Base-by-base conservation (phyloP, 108 stramenopile species). In the Nitzschia inconspicua region DNA sequence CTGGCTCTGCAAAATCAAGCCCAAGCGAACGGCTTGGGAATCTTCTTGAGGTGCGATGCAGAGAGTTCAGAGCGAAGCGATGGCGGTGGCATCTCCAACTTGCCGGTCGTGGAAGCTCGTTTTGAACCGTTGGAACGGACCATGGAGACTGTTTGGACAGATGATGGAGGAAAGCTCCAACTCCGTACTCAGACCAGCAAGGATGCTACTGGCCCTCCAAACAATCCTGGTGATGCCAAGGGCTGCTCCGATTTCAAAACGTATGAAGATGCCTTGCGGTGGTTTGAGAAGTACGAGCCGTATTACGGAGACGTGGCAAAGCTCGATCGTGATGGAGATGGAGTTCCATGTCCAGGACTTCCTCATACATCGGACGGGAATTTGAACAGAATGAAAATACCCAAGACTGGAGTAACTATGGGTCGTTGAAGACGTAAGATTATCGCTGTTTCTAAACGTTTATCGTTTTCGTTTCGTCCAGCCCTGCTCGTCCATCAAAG, bases 311-410 rank as follows among this genome's bases (percentile, higher is more conserved):
- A 83, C 61, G 77, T 80, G 3, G 85, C 79, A 11, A 75, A 72
- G 44, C 60, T 86, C 26, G 85, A 86, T 68, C 68, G 82, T 11
- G 76, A 86, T 65, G 60, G 66, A 1, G 85, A 86, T 57, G 85
- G 85, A 8, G 60, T 86, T 39, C 85, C 85, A 9, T 86, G 85
- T 66, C 79, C 85, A n/a, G 77, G 78, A 9, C 41, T 86, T 2
- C 74, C 81, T 0, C 85, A 86, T 50, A 86, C 85, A 11, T 49
- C 28, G 10, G 44, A 63, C 44, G 42, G 44, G 26, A 65, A 76
- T 35, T 44, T 34, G 22, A 80, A 83, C 52, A 61, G 85, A 1
- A 77, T 80, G 76, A 86, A 86, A 43, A 54, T 59, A 24, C 77
- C 81, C 23, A 44, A n/a, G n/a, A n/a, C n/a, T n/a, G n/a, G n/a